These are phyloP conservation scores for Pichia phayaonensis DNA, from an alignment of 805 yeast genomes.

Conservation along the genomic window DNA sequence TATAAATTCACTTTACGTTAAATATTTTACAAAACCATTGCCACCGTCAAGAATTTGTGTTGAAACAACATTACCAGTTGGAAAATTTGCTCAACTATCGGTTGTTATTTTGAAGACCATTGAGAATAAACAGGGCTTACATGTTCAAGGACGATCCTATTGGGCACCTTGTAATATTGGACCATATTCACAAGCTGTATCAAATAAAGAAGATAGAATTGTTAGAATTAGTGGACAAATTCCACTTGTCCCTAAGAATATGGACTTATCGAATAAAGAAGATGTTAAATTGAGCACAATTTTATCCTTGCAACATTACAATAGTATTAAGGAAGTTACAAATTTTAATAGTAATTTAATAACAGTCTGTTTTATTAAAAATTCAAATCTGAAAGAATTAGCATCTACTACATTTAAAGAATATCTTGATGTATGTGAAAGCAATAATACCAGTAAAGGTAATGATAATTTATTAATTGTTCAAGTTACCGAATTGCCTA, in stretches of 20 bases:
- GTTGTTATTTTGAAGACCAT: slow-evolving; percentile 38
- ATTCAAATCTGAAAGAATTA: slow-evolving; percentile 20
- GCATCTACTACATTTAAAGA: slow-evolving; percentile 38
- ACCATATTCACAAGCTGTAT: slow-evolving; percentile 85
- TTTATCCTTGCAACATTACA: slow-evolving; percentile 69
- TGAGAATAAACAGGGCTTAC: slow-evolving; percentile 56
- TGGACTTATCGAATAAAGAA: slow-evolving; percentile 39
- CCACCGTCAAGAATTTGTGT: slow-evolving; percentile 93
- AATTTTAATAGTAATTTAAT: slow-evolving; percentile 37
- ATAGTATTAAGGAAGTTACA: slow-evolving; percentile 50
- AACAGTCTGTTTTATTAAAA: slow-evolving; percentile 50
- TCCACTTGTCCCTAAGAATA: slow-evolving; percentile 66
- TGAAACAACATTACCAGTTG: slow-evolving; percentile 42
- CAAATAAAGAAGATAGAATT: slow-evolving; percentile 39
- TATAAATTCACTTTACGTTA: slow-evolving; percentile 55
- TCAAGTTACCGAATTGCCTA: slow-evolving; percentile 53
- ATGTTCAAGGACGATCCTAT: slow-evolving; percentile 86
- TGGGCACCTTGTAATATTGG: slow-evolving; percentile 99
- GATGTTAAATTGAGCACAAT: slow-evolving; percentile 30
- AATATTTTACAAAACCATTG: slow-evolving; percentile 46
- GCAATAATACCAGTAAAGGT: slow-evolving; percentile 12
- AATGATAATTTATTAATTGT: slow-evolving; percentile 39
- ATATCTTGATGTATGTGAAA: slow-evolving; percentile 23
- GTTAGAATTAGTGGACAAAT: slow-evolving; percentile 85
- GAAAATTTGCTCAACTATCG: slow-evolving; percentile 47